Evolutionary conservation across 2,329 filamentous ascomycete species (phyloP).

Genomic region (Fusarium albidum): DNA sequence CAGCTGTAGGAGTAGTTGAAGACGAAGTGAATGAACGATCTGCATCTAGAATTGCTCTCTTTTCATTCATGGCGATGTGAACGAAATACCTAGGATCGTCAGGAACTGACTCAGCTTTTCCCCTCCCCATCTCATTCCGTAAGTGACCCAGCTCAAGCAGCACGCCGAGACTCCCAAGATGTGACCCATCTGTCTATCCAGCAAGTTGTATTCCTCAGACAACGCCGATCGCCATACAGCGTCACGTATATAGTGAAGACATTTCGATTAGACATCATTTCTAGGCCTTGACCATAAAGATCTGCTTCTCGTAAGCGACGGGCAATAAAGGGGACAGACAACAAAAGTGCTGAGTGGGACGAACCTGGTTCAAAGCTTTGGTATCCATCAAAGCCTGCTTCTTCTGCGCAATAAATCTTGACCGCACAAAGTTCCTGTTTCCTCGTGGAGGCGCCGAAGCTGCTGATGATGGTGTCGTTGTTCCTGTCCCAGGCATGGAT

Average conservation of each 20-base stretch:
- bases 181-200: conserved; percentile 2
- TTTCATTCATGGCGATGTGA: neutral
- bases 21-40: conserved; percentile 16
- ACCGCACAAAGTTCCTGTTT: conserved; percentile 76
- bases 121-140: too few species aligned
- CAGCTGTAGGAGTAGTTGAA: conserved; percentile 22
- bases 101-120: conserved; percentile 7
- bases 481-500: conserved; percentile 47
- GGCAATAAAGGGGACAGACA: neutral
- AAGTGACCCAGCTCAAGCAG: too few species aligned
- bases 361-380: conserved; percentile 85
- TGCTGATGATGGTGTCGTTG: conserved; percentile 52
- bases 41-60: neutral
- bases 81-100: conserved; percentile 13
- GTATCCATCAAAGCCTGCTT: conserved; percentile 82
- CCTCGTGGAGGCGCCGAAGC: conserved; percentile 57
- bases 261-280: conserved; percentile 8
- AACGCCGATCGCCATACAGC: neutral
- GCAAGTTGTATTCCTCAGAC: neutral
- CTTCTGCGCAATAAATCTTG: conserved; percentile 89
- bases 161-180: neutral
- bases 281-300: conserved; percentile 72
- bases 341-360: conserved; percentile 52
- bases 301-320: conserved; percentile 51
- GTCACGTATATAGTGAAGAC: neutral